Base-by-base conservation (phyloP, 148 eudicot genomes). In the Rhododendron mucronatum region DNA sequence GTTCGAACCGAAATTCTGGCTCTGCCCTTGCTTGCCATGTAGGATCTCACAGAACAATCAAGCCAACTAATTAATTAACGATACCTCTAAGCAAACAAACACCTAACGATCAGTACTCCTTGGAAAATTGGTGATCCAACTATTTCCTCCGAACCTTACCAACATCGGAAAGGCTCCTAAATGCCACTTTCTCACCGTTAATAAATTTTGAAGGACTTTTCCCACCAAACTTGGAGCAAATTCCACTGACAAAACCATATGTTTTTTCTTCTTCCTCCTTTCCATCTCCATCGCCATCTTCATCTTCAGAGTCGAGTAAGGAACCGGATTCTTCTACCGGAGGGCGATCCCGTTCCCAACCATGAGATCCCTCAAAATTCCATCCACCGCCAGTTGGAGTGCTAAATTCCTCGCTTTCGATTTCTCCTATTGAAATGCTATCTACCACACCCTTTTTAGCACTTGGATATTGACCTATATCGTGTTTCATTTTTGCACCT, bases 101-200 rank as follows among this genome's bases (percentile, higher is more conserved):
- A 28, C 65, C 14, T 5, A 41, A 83, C 39, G 69, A 21, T 85
- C 33, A 85, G 26, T 78, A 85, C 45, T 59, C 26, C 48, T 26
- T 74, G 1, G 87, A 63, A 47, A 61, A 50, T 33, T 79, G 87
- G 44, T 57, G 48, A 47, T 85, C 55, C 55, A 63, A 21, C 87
- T 78, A 63, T 79, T 85, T 85, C 6, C 37, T 78, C 83, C 28
- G 15, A 0, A 78, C 35, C 69, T 6, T 85, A 26, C 87, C 77
- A 45, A 85, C 61, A 18, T 85, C 83, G 4, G 83, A 85, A 61
- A 85, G 65, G 4, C 78, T 85, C 83, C 87, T 85, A 28, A 85
- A 85, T 16, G 83, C 33, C 26, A 85, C 77, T 33, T 81, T 81
- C 48, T 81, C 65, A 9, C 69, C 69, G 8, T 81, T 55, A 20